Base-by-base conservation (phyloP, 2,329 filamentous ascomycete genomes). In the Ceratocystis cacaofunesta region DNA sequence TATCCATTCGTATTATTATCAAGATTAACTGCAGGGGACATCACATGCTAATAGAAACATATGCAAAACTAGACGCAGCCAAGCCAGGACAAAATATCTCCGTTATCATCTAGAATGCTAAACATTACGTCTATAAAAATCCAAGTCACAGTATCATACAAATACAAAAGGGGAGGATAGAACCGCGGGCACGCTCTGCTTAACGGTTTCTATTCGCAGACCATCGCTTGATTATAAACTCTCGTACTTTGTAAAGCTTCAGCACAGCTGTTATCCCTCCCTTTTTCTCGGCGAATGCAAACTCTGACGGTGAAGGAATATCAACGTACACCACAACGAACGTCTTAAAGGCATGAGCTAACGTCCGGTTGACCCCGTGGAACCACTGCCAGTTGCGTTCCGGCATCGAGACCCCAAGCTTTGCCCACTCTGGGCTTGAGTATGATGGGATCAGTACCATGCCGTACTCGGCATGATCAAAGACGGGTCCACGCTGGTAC, bases 401-500 rank as follows among this genome's bases (percentile, higher is more conserved):
- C 48, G 79, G 77, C 62, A 78, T 71, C 62, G 76, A 72, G 55
- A 82, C 81, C 2, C 81, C 80, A 60, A 80, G 74, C 0, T 78
- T 76, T 69, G 81, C 80, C 91, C 92, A 96, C 71, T 86, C 85
- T 0, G 82, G 72, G 72, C 94, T 78, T 0, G 81, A 85, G 72
- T 95, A 97, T 0, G 90, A 87, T 0, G 94, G 92, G 2, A 97
- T 73, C 50, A 99, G 84, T 28, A 92, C 80, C 55, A 96, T 77
- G 0, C 90, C 92, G 72, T 96, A 99, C 72, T 97, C 91, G 25
- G 94, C 94, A 72, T 99, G 94, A 25, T 90, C 86, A 74, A 99
- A 97, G 0, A 94, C 92, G 0, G 94, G 94, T 0, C 94, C 94
- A 22, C 91, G 87, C 66, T 90, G 86, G 76, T 99, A 99, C 6